Conservation (phyloP, 768 basidiomycete genomes). For the Lepiota brunneoincarnata region DNA sequence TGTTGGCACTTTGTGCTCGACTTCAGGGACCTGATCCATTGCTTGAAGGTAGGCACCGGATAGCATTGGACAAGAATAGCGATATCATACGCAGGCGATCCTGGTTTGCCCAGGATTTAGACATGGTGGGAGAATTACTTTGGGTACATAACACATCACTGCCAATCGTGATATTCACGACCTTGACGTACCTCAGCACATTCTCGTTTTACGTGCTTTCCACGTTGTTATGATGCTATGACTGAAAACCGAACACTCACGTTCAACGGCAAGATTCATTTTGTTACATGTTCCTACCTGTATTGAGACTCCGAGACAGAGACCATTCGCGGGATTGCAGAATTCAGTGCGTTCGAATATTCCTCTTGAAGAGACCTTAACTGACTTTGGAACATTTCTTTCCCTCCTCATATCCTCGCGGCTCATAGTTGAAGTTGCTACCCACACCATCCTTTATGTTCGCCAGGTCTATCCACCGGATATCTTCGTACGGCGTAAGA, state of each 20-base stretch:
- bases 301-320: slow-evolving; percentile 35
- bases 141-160: no score
- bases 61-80: no score
- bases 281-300: background rate
- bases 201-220: background rate
- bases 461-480: slow-evolving; percentile 89
- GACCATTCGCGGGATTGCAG: slow-evolving; percentile 59
- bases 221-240: slow-evolving; percentile 9
- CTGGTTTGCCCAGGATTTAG: no score
- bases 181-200: no score
- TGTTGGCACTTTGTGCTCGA: background rate
- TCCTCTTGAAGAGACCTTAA: background rate
- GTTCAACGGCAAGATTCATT: slow-evolving; percentile 28
- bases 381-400: background rate
- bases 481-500: slow-evolving; percentile 83
- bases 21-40: background rate
- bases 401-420: background rate
- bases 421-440: slow-evolving; percentile 82
- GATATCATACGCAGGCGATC: no score
- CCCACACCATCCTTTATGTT: slow-evolving; percentile 89
- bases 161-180: background rate
- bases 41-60: no score
- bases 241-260: slow-evolving; percentile 15
- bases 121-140: no score
- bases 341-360: slow-evolving; percentile 56